A percentile compares a stretch with the other conserved stretches of the same genome.
phyloP scores from a whole-genome alignment of 768 basidiomycete species.

The Termitomyces sp. region DNA sequence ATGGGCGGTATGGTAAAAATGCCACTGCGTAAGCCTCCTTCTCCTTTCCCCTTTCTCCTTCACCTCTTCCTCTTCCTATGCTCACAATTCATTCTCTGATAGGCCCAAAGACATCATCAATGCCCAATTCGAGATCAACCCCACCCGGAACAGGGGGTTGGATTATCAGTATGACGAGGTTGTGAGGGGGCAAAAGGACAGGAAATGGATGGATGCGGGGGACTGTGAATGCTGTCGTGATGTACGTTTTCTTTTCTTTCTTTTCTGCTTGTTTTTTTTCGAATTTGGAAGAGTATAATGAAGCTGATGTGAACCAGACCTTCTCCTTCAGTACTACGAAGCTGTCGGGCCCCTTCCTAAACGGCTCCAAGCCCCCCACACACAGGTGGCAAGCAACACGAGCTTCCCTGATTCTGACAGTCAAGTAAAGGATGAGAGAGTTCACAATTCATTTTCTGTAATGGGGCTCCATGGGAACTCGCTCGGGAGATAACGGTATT shows the following conservation, averaged over 20 bases:
- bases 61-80: neutral
- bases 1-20: conserved; percentile 52
- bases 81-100: neutral
- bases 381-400: too few species aligned
- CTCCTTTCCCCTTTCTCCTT: neutral
- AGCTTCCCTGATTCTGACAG: too few species aligned
- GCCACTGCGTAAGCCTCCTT: conserved; percentile 24
- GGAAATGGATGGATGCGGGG: conserved; percentile 64
- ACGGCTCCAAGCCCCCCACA: conserved; percentile 59
- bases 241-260: too few species aligned
- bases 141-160: conserved; percentile 59
- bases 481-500: too few species aligned
- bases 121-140: conserved; percentile 62
- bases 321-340: conserved; percentile 76
- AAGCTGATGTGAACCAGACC: neutral
- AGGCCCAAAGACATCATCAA: conserved; percentile 50
- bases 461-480: too few species aligned
- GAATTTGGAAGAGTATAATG: neutral
- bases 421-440: too few species aligned
- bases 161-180: conserved; percentile 74
- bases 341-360: conserved; percentile 69
- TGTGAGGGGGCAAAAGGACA: conserved; percentile 59
- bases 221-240: conserved; percentile 84
- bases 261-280: neutral
- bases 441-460: too few species aligned